Base-by-base conservation (phyloP, 805 yeast genomes). In the Yarrowia divulgata region DNA sequence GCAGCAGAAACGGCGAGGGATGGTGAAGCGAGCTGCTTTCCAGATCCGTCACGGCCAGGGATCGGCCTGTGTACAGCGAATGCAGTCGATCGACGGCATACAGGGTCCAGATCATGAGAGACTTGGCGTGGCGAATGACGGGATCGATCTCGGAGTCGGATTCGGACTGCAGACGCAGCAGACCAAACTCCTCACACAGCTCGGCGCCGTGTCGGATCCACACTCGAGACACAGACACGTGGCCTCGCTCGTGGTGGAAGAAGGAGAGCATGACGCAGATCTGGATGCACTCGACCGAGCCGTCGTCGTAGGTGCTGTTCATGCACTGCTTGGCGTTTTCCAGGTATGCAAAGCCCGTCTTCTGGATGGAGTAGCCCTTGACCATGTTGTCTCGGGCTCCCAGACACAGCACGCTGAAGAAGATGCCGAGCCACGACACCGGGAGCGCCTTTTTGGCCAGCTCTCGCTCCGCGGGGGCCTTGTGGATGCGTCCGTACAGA, bases 351-450 rank as follows among this genome's bases (percentile, higher is more conserved):
- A 72, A 45, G 8, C 69, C 68, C 3, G 54, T 23, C n/a, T 23
- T 67, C 14, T 67, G 54, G 32, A 72, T 71, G 1, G 52, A 52
- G 18, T 42, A 62, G 23, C 72, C 74, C 42, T 70, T 71, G 10
- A 70, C 67, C 23, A 70, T 68, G 62, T 70, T 71, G 29, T 69
- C 71, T 16, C 74, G 70, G 9, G 69, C 71, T 10, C 76, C 77
- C 45, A 72, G 66, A 42, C 76, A 76, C n/a, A 75, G 63, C n/a
- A 75, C 70, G 8, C 72, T 57, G 39, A 71, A 74, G 43, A 75
- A 71, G 10, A 71, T 35, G 13, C 75, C 57, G 23, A 68, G 58
- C 74, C 74, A 73, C 16, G 70, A 68, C 7, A 70, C 71, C 3
- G 71, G 60, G 5, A 60, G 72, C 5, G 55, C 37, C 13, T 35